A percentile compares a stretch with the other conserved stretches of the same genome.
Conservation (phyloP, 2,329 filamentous ascomycete genomes). For the Lojkania enalia region DNA sequence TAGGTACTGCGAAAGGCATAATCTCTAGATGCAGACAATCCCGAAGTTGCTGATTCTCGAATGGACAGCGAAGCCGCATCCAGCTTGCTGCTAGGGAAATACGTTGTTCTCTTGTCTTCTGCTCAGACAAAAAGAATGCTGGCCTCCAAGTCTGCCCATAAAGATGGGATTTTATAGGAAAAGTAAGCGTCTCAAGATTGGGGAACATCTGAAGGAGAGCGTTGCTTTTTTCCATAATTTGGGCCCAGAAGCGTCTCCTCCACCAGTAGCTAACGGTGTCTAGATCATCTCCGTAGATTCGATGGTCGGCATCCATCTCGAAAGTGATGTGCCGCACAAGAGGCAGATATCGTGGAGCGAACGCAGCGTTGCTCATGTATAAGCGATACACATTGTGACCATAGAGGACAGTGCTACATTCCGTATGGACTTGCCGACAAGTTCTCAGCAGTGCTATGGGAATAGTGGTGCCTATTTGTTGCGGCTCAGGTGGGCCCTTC, state of each 20-base stretch:
- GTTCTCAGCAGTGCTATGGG: slow-evolving; percentile 36
- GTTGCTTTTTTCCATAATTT: slow-evolving; percentile 21
- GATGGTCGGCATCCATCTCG: slow-evolving; percentile 24
- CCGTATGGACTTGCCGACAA: slow-evolving; percentile 48
- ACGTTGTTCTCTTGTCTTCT: slow-evolving; percentile 31
- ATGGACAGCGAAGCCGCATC: slow-evolving; percentile 27
- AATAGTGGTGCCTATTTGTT: slow-evolving; percentile 19
- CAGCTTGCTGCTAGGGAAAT: slow-evolving; percentile 30
- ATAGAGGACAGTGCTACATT: slow-evolving; percentile 52
- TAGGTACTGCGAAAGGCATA: slow-evolving; percentile 13
- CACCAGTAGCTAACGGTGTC: slow-evolving; percentile 33
- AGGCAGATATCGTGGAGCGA: slow-evolving; percentile 21
- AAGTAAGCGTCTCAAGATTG: slow-evolving; percentile 25
- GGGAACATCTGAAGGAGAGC: slow-evolving; percentile 28
- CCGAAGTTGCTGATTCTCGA: slow-evolving; percentile 25
- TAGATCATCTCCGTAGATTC: slow-evolving; percentile 26
- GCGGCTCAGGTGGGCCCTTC: slow-evolving; percentile 27
- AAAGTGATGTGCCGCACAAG: slow-evolving; percentile 28
- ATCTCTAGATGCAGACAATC: slow-evolving; percentile 32
- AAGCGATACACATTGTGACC: slow-evolving; percentile 50
- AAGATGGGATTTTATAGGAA: slow-evolving; percentile 26
- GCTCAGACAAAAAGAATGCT: slow-evolving; percentile 27
- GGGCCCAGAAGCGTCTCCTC: slow-evolving; percentile 34
- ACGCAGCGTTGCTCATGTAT: slow-evolving; percentile 19
- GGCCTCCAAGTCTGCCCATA: slow-evolving; percentile 24